Conservation (phyloP, 306 rosid species). For the Glycine tomentella region DNA sequence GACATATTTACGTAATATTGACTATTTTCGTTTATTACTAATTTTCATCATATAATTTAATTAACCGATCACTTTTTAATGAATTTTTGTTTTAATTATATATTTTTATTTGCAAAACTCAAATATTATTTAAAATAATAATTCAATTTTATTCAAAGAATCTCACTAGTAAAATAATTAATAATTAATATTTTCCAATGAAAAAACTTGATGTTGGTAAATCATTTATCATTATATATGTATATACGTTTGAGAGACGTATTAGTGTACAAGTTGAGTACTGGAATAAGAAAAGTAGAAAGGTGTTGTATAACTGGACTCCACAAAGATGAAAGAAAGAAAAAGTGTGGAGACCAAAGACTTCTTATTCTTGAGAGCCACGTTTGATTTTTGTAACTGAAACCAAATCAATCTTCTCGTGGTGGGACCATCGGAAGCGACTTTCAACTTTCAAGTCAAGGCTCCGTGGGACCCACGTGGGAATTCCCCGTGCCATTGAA, state of each 20-base stretch:
- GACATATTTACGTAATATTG: no score
- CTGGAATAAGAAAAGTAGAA: neutral
- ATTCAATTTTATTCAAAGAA: no score
- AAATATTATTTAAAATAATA: no score
- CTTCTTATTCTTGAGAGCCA: conserved; percentile 34
- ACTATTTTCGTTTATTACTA: no score
- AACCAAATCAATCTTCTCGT: neutral
- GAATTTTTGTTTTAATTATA: no score
- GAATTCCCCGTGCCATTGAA: neutral
- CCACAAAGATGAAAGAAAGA: conserved; percentile 40
- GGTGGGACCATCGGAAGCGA: conserved; percentile 24
- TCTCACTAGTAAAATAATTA: no score
- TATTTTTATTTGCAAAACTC: no score
- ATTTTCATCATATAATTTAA: no score
- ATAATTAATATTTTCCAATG: no score
- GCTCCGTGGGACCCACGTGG: neutral
- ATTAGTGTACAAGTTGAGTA: neutral
- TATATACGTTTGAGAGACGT: neutral
- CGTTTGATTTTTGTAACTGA: conserved; percentile 10
- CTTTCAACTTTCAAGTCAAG: conserved; percentile 3
- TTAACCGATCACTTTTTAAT: no score
- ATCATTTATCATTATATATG: no score
- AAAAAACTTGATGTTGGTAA: no score
- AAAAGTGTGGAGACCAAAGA: neutral
- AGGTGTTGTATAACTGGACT: conserved; percentile 50